These are phyloP conservation scores for Immersiella caudata DNA, from an alignment of 495 filamentous ascomycete species.

Conservation along the genomic window DNA sequence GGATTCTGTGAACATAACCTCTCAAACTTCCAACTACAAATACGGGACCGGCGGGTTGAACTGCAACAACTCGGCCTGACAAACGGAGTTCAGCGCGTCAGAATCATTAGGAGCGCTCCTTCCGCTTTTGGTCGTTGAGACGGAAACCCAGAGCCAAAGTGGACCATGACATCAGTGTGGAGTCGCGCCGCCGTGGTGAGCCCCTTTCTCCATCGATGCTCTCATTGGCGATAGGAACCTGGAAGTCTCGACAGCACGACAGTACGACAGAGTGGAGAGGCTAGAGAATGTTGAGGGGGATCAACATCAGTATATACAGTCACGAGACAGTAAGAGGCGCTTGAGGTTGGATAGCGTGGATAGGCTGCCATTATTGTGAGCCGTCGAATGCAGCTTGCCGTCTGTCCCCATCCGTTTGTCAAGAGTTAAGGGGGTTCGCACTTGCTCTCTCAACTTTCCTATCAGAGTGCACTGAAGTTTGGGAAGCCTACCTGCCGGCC, in stretches of 20 bases:
- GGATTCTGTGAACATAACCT: too few relatives aligned
- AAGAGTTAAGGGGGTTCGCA: too few relatives aligned
- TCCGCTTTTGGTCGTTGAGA: neutral
- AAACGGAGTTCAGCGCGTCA: too few relatives aligned
- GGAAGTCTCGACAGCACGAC: neutral
- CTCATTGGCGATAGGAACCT: neutral
- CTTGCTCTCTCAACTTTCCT: too few relatives aligned
- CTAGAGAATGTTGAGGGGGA: neutral
- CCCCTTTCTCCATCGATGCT: neutral
- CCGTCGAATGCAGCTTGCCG: neutral
- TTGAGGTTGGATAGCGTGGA: neutral
- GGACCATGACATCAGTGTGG: neutral
- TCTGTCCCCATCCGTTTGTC: neutral
- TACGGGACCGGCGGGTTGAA: too few relatives aligned
- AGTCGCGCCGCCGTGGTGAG: neutral
- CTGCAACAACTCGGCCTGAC: too few relatives aligned
- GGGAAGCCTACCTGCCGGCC: too few relatives aligned
- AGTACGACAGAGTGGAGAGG: neutral
- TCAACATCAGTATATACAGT: neutral
- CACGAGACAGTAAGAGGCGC: neutral
- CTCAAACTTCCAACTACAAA: too few relatives aligned
- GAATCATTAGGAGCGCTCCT: neutral
- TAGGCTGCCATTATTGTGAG: neutral
- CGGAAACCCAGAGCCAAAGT: neutral
- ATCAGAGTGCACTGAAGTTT: too few relatives aligned